These are phyloP conservation scores for Toxicodendron radicans DNA, from an alignment of 345 rosid genomes.

Conservation along the genomic window DNA sequence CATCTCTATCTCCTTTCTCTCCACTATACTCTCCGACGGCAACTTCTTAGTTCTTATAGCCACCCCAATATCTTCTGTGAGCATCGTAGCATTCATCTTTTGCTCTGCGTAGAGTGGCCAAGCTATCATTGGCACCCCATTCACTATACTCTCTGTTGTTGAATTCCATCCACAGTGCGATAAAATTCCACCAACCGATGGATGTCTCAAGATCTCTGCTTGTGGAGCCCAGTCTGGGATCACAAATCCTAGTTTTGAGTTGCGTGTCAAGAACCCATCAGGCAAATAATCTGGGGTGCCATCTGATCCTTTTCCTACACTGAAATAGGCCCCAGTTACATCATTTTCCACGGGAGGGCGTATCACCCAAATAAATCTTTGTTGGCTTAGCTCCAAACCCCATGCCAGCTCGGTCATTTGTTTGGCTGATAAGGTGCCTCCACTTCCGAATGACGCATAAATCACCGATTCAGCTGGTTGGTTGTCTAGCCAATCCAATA, in stretches of 20 bases:
- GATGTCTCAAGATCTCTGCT: conserved; percentile 51
- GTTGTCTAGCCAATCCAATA: conserved; percentile 41
- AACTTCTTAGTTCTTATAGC: conserved; percentile 13
- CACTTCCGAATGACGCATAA: conserved; percentile 70
- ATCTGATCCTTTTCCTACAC: conserved; percentile 9
- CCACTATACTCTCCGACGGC: not conserved
- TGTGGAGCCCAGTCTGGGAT: conserved; percentile 63
- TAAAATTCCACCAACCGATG: conserved; percentile 62
- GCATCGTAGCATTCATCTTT: conserved; percentile 57
- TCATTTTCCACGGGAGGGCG: conserved; percentile 29
- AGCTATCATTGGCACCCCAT: conserved; percentile 62
- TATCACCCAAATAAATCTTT: conserved; percentile 48
- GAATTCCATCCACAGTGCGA: conserved; percentile 85
- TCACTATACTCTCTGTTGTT: conserved; percentile 48
- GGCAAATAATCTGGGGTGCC: conserved; percentile 37
- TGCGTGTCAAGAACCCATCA: conserved; percentile 51
- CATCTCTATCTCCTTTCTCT: conserved; percentile 23
- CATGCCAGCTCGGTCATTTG: conserved; percentile 39
- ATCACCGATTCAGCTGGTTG: conserved; percentile 55
- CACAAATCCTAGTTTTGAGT: conserved; percentile 39
- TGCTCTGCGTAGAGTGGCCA: conserved; percentile 83
- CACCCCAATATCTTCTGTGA: conserved; percentile 23
- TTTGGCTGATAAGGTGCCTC: conserved; percentile 44
- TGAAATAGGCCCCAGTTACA: conserved; percentile 20
- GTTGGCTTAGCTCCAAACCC: conserved; percentile 39